Evolutionary conservation across 1,284 basidiomycete species (phyloP), one percentile per base, ranked within the genome.

Genomic region (Flammula alnicola): DNA sequence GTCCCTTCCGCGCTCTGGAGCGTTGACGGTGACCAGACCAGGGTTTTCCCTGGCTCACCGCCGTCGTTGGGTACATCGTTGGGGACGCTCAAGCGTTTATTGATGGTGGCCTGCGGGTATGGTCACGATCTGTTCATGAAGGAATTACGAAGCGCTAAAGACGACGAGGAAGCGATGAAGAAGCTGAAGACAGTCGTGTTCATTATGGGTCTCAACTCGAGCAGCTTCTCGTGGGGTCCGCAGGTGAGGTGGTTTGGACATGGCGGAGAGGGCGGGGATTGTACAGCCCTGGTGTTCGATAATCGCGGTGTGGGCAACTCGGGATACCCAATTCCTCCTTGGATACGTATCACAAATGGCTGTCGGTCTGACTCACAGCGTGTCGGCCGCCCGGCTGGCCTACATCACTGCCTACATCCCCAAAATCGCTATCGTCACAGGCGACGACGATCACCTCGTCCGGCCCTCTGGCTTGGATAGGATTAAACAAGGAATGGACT

Each of bases 271-370:
- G 49, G 48, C 11, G 68, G 77, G 36, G 80, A 86, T 52, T 83
- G 72, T 50, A 67, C 84, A 0, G 73, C 83, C 5, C 74, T 95
- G 2, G 90, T 93, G 0, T 90, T 94, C 58, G 93, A 96, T 66
- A 95, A 96, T 63, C 79, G 92, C 29, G 93, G 93, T 1, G 91
- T 91, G 2, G 91, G 93, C 4, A 82, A 91, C 63, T 88, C 85
- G 40, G 82, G 79, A 16, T 75, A 81, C 16, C 91, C 92, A 92
- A 56, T 72, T 72, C 0, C 63, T 84, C 29, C 59, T 80, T 10
- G 92, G 91, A 0, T 71, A 81, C 14, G 52, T 94, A 2, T 89
- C 86, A 2, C 92, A 95, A 64, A 85, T 91, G 78, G 74, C 70
- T 4, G 90, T 92, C 0, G 88, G 68, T 0, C 52, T 90, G 3